phyloP scores from a whole-genome alignment of 108 stramenopile species.

The Cyclotella cryptica region DNA sequence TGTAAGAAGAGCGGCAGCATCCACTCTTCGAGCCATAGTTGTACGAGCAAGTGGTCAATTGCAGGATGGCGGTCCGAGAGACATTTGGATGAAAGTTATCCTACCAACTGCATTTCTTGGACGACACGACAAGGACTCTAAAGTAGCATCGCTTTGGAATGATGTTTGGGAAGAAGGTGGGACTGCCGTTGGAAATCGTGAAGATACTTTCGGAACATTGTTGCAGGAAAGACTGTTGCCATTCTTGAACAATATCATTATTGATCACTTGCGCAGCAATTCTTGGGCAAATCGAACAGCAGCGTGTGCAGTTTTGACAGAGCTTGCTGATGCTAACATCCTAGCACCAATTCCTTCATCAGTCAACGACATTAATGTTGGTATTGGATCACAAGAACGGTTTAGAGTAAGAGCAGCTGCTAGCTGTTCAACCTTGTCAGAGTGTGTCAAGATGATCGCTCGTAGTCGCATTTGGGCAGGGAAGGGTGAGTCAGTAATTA shows the following conservation, averaged over 20 bases:
- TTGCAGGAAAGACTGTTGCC: conserved; percentile 75
- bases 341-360: conserved; percentile 66
- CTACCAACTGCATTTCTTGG: conserved; percentile 83
- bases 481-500: conserved; percentile 34
- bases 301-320: conserved; percentile 63
- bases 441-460: conserved; percentile 58
- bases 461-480: conserved; percentile 78
- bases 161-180: conserved; percentile 93
- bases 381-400: conserved; percentile 15
- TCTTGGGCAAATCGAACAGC: conserved; percentile 74
- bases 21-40: conserved; percentile 78
- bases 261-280: conserved; percentile 61
- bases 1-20: conserved; percentile 71
- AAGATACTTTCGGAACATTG: conserved; percentile 56
- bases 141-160: conserved; percentile 68
- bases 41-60: conserved; percentile 76
- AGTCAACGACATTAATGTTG: conserved; percentile 1
- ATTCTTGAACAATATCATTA: conserved; percentile 54
- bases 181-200: conserved; percentile 31
- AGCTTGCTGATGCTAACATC: conserved; percentile 63
- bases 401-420: conserved; percentile 58
- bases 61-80: conserved; percentile 72
- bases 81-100: conserved; percentile 75
- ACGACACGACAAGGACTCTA: conserved; percentile 70
- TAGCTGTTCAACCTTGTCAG: conserved; percentile 46